These are phyloP conservation scores for Vitis riparia DNA, from an alignment of 164 flowering plant genomes.

Conservation along the genomic window DNA sequence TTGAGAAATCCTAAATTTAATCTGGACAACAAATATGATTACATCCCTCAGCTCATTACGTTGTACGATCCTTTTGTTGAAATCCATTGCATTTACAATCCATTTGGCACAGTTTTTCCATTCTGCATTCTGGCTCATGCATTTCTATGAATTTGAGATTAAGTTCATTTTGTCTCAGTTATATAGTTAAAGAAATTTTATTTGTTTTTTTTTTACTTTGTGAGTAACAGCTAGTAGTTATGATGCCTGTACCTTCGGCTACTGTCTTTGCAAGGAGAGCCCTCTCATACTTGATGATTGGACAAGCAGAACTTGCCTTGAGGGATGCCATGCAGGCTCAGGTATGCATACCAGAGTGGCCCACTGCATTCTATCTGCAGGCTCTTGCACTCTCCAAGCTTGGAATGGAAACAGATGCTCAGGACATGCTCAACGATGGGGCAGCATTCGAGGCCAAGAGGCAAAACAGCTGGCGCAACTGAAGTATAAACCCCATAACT, in stretches of 20 bases:
- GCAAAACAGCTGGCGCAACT: constrained; percentile 81
- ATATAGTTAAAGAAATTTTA: too few species aligned
- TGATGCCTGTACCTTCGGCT: constrained; percentile 90
- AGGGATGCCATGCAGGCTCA: constrained; percentile 99
- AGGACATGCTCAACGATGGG: constrained; percentile 96
- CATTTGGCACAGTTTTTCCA: too few species aligned
- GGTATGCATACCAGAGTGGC: constrained; percentile 95
- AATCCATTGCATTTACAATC: too few species aligned
- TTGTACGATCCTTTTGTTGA: too few species aligned
- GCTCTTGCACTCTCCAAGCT: constrained; percentile 94
- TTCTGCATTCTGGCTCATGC: too few species aligned
- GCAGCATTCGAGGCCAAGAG: constrained; percentile 85
- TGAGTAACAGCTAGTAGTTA: constrained; percentile 61
- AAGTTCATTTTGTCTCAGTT: too few species aligned
- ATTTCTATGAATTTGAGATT: too few species aligned
- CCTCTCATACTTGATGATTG: constrained; percentile 78
- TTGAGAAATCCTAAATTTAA: too few species aligned
- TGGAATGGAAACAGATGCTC: constrained; percentile 97
- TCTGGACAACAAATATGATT: too few species aligned
- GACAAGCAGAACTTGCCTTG: constrained; percentile 79
- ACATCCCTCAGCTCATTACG: too few species aligned
- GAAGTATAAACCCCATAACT: constrained; percentile 6
- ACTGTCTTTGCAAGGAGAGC: constrained; percentile 86
- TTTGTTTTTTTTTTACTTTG: not conserved
- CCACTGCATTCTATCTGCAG: constrained; percentile 96